Conservation (phyloP, 495 filamentous ascomycete genomes). For the Aspergillus biplanus region DNA sequence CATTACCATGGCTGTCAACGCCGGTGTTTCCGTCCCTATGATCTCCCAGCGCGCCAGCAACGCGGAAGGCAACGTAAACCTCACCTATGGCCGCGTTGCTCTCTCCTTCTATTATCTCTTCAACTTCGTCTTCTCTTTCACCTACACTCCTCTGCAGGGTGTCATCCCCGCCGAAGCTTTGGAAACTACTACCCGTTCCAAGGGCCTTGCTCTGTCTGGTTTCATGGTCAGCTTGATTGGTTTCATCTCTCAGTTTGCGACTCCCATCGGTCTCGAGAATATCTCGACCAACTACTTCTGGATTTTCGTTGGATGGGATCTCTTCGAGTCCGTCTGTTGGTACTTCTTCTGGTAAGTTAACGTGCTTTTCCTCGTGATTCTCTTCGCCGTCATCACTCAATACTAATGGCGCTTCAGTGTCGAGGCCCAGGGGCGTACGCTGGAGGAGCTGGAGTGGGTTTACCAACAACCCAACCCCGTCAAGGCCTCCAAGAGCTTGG, state of each 20-base stretch:
- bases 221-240: slow-evolving; percentile 61
- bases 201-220: slow-evolving; percentile 63
- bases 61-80: slow-evolving; percentile 37
- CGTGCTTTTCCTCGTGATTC: not conserved
- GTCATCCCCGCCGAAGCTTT: slow-evolving; percentile 73
- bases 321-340: slow-evolving; percentile 57
- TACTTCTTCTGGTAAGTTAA: slow-evolving; percentile 62
- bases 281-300: slow-evolving; percentile 64
- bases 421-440: slow-evolving; percentile 70
- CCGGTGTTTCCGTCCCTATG: slow-evolving; percentile 39
- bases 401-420: slow-evolving; percentile 34
- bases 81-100: slow-evolving; percentile 55
- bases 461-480: slow-evolving; percentile 65
- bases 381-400: not conserved
- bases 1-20: slow-evolving; percentile 48
- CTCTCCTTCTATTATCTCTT: slow-evolving; percentile 73
- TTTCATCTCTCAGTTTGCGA: slow-evolving; percentile 64
- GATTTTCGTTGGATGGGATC: slow-evolving; percentile 66
- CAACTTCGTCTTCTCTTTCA: slow-evolving; percentile 65
- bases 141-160: slow-evolving; percentile 72
- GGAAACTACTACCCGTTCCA: slow-evolving; percentile 63
- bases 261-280: slow-evolving; percentile 57
- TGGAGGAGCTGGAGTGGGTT: slow-evolving; percentile 72
- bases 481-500: slow-evolving; percentile 58
- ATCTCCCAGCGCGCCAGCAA: slow-evolving; percentile 37